Conservation (phyloP, 345 rosid species). For the thale cress (Arabidopsis thaliana) region DNA sequence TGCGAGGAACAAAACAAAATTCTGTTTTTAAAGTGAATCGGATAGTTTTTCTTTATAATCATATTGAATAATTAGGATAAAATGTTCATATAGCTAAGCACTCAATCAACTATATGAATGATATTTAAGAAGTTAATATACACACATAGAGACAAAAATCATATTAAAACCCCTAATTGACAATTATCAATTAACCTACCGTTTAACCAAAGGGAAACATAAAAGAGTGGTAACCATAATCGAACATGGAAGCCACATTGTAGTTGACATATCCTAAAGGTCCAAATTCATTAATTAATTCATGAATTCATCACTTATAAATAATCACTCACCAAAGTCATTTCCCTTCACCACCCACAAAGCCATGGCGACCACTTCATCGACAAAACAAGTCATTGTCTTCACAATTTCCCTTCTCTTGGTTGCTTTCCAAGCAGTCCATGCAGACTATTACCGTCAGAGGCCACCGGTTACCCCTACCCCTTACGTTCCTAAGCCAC, state of each 20-base stretch:
- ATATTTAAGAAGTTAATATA: conserved; percentile 1
- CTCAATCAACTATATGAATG: background rate
- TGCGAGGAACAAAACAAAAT: conserved; percentile 15
- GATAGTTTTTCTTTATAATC: background rate
- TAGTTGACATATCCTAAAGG: conserved; percentile 39
- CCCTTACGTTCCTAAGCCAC: conserved; percentile 33
- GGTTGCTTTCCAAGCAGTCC: conserved; percentile 41
- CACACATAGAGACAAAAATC: conserved; percentile 13
- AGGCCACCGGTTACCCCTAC: conserved; percentile 37
- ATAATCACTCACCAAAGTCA: conserved; percentile 34
- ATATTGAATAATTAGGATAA: background rate
- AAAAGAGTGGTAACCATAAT: conserved; percentile 62
- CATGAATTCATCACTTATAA: conserved; percentile 34
- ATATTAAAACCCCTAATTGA: conserved; percentile 4
- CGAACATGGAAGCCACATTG: conserved; percentile 59
- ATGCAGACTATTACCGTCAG: conserved; percentile 46
- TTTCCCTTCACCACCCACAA: conserved; percentile 36
- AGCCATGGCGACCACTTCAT: conserved; percentile 38
- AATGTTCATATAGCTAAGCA: background rate
- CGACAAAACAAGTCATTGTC: conserved; percentile 25
- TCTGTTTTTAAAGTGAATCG: background rate
- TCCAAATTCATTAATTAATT: conserved; percentile 12
- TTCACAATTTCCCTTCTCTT: conserved; percentile 36
- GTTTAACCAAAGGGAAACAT: conserved; percentile 14
- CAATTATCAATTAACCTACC: background rate